Evolutionary conservation across 305 asterid species (phyloP).

Genomic region (Rubia tinctorum): DNA sequence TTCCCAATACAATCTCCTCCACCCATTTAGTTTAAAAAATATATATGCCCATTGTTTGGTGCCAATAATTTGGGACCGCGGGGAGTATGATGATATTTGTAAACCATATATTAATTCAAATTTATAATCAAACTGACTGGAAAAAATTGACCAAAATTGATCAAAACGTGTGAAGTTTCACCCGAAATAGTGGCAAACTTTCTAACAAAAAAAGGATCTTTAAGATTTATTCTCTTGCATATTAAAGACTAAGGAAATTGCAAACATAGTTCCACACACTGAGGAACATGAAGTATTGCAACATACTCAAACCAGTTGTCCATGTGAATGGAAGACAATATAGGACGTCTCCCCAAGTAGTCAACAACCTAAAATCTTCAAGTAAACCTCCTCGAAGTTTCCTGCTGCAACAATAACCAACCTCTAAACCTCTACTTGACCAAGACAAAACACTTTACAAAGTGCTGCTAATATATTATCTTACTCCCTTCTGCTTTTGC

Average conservation of each 20-base stretch:
- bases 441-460: neutral
- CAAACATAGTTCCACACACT: neutral
- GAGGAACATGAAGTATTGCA: neutral
- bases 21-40: too few species aligned
- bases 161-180: too few species aligned
- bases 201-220: neutral
- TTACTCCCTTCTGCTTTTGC: neutral
- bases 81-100: too few species aligned
- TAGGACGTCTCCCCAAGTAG: neutral
- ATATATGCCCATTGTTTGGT: too few species aligned
- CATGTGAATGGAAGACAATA: neutral
- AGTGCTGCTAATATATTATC: neutral
- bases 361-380: constrained; percentile 3
- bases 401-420: neutral
- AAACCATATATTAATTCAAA: too few species aligned
- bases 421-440: neutral
- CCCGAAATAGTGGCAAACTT: neutral
- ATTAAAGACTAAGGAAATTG: neutral
- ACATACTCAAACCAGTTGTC: neutral
- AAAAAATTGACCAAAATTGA: too few species aligned
- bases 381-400: constrained; percentile 1
- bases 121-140: too few species aligned
- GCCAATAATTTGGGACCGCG: too few species aligned
- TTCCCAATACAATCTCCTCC: too few species aligned
- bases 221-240: neutral